Evolutionary conservation across 495 filamentous ascomycete species (phyloP).

Genomic region (Clavariopsis aquatica): DNA sequence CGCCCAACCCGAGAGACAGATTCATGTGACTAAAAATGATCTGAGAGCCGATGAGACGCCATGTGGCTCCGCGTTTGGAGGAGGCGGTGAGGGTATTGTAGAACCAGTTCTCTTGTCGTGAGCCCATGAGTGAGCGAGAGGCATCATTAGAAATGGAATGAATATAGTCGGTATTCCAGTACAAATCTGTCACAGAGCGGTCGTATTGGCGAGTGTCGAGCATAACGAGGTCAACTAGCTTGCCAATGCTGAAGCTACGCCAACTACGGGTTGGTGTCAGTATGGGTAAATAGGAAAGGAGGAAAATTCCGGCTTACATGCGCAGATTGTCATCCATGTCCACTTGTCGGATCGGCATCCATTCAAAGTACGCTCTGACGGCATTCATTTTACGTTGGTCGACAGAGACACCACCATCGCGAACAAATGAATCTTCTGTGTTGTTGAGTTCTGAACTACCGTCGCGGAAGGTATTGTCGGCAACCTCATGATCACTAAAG

Average conservation of each 20-base stretch:
- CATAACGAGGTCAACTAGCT: conserved; percentile 66
- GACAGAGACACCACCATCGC: conserved; percentile 60
- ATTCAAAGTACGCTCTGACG: conserved; percentile 71
- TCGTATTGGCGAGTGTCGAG: conserved; percentile 70
- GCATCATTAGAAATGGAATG: conserved; percentile 58
- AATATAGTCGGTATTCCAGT: conserved; percentile 59
- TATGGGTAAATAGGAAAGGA: neutral
- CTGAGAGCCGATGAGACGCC: conserved; percentile 68
- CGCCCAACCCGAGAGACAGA: conserved; percentile 48
- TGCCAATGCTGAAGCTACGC: conserved; percentile 65
- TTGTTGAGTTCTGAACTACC: conserved; percentile 59
- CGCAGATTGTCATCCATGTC: conserved; percentile 71
- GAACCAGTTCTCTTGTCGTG: conserved; percentile 69
- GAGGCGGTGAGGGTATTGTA: conserved; percentile 60
- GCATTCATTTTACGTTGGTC: conserved; percentile 70
- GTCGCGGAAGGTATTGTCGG: conserved; percentile 63
- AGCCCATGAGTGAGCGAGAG: conserved; percentile 63
- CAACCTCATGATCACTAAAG: conserved; percentile 68
- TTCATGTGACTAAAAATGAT: conserved; percentile 63
- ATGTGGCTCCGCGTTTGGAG: conserved; percentile 56
- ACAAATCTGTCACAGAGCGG: conserved; percentile 55
- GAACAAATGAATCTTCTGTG: conserved; percentile 61
- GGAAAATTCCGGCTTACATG: conserved; percentile 40
- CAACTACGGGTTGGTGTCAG: conserved; percentile 47
- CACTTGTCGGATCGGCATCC: conserved; percentile 53